Conservation (phyloP, 805 yeast genomes). For the Torulaspora delbrueckii region DNA sequence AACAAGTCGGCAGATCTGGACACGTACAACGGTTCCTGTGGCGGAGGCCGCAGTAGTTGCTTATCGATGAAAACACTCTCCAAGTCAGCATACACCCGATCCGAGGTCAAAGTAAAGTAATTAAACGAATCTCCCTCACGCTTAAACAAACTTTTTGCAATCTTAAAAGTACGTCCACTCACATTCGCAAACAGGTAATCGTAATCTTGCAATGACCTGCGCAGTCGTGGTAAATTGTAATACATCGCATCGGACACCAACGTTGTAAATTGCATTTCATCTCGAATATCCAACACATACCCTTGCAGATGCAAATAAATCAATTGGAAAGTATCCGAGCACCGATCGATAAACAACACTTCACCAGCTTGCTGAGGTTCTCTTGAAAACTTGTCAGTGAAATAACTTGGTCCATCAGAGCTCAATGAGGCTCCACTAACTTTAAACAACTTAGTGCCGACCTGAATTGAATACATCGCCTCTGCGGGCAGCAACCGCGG, state of each 20-base stretch:
- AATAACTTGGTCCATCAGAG: constrained; percentile 84
- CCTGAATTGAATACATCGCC: constrained; percentile 61
- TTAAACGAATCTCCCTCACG: constrained; percentile 71
- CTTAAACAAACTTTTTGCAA: constrained; percentile 51
- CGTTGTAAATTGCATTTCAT: constrained; percentile 57
- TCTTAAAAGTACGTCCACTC: constrained; percentile 55
- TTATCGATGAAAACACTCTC: constrained; percentile 37
- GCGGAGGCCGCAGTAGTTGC: constrained; percentile 70
- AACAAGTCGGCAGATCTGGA: constrained; percentile 52
- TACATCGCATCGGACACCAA: constrained; percentile 67
- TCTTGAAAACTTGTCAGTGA: constrained; percentile 59
- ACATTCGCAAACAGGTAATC: constrained; percentile 51
- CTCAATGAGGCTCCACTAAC: constrained; percentile 77
- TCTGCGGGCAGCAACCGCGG: constrained; percentile 61
- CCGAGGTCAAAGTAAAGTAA: constrained; percentile 61
- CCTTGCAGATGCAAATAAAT: constrained; percentile 78
- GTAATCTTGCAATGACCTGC: constrained; percentile 44
- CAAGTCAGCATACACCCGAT: constrained; percentile 49
- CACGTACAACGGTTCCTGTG: constrained; percentile 52
- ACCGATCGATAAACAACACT: constrained; percentile 65
- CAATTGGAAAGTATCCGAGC: constrained; percentile 59
- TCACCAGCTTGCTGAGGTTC: constrained; percentile 25
- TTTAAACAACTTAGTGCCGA: constrained; percentile 56
- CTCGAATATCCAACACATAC: constrained; percentile 55
- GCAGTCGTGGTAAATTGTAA: constrained; percentile 58